A percentile compares a stretch with the other conserved stretches of the same genome.
Evolutionary conservation across 257 asterid species (phyloP).

Genomic region (Asclepias syriaca): DNA sequence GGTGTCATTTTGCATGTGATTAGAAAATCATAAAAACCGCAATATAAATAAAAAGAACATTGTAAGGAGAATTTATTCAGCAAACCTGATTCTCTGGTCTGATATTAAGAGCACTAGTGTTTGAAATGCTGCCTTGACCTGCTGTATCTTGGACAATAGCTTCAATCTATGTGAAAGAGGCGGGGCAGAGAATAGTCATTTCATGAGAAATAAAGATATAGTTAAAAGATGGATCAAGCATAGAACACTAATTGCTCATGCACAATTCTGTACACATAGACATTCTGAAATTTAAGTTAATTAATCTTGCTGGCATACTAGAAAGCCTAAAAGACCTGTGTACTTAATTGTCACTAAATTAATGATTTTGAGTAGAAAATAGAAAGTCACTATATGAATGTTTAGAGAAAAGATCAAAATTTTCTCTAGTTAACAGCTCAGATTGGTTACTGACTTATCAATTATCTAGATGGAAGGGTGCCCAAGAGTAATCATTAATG

Average conservation of each 20-base stretch:
- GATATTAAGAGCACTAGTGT: slow-evolving; percentile 53
- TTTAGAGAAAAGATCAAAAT: neutral
- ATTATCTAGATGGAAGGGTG: neutral
- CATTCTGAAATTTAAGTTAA: neutral
- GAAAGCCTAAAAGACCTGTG: neutral
- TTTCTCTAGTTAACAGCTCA: neutral
- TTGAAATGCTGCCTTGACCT: slow-evolving; percentile 68
- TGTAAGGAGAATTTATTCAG: neutral
- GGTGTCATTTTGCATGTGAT: neutral
- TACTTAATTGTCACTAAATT: neutral
- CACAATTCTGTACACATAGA: neutral
- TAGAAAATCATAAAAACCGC: neutral
- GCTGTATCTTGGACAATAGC: slow-evolving; percentile 72
- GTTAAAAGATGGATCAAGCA: neutral
- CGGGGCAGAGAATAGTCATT: neutral
- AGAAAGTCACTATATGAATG: neutral
- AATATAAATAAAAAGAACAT: neutral
- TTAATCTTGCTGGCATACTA: neutral
- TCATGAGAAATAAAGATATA: neutral
- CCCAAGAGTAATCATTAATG: neutral
- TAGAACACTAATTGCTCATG: neutral
- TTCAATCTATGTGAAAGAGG: slow-evolving; percentile 51
- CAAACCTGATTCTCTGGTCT: slow-evolving; percentile 65
- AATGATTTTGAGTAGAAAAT: neutral
- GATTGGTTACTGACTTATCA: neutral